phyloP scores from a whole-genome alignment of 306 rosid genomes.

The Lithocarpus polystachyus region DNA sequence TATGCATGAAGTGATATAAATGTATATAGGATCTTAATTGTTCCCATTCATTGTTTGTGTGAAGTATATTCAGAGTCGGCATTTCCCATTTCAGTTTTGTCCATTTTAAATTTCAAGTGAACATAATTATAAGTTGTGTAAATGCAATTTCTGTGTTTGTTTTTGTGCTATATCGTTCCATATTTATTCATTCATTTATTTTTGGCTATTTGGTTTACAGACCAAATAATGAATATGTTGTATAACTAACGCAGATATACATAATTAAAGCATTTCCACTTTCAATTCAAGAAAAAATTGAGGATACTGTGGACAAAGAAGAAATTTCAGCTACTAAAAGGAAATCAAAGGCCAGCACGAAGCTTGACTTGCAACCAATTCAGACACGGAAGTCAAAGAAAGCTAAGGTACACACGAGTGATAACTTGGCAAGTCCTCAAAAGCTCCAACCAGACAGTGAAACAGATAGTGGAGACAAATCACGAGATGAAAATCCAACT shows the following conservation, averaged over 20 bases:
- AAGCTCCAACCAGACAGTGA: slow-evolving; percentile 12
- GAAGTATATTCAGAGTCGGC: background rate
- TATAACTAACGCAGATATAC: slow-evolving; percentile 42
- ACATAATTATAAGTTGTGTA: background rate
- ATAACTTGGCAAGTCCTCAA: slow-evolving; percentile 24
- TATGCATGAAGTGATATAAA: background rate
- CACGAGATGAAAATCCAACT: background rate
- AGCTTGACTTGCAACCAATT: slow-evolving; percentile 5
- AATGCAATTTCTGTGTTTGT: background rate
- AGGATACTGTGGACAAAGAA: slow-evolving; percentile 17
- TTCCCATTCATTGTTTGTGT: background rate
- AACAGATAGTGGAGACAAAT: slow-evolving; percentile 17
- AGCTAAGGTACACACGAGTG: slow-evolving; percentile 12
- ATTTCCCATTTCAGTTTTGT: background rate
- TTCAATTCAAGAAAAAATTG: slow-evolving; percentile 21
- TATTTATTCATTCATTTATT: too few species aligned
- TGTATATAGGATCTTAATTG: background rate
- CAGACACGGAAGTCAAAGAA: slow-evolving; percentile 20
- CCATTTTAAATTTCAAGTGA: too few species aligned
- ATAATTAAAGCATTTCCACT: slow-evolving; percentile 43
- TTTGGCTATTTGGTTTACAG: background rate
- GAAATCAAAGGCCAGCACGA: slow-evolving; percentile 17
- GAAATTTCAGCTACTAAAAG: slow-evolving; percentile 1
- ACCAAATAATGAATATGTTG: background rate
- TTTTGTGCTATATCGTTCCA: background rate